These are phyloP conservation scores for Tetrahymena malaccensis DNA, from an alignment of 73 alveolate species.

Conservation along the genomic window DNA sequence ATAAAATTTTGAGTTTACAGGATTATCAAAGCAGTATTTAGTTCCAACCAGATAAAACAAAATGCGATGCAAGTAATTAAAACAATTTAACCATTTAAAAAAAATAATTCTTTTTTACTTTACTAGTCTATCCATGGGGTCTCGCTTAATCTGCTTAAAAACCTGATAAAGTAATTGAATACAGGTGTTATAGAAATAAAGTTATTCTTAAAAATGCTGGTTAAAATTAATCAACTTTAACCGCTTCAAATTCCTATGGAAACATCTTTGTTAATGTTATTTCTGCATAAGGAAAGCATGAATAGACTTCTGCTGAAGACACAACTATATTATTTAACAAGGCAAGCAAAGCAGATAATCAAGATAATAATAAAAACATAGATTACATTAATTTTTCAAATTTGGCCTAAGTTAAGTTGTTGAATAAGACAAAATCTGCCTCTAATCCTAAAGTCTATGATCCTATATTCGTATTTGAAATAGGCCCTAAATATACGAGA, in stretches of 20 bases:
- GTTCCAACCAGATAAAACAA: neutral
- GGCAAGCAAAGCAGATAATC: neutral
- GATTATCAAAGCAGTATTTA: neutral
- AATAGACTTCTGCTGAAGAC: neutral
- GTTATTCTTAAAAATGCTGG: neutral
- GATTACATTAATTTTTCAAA: constrained; percentile 14
- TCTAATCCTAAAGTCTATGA: constrained; percentile 32
- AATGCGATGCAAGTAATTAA: neutral
- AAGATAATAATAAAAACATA: neutral
- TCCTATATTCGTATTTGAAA: constrained; percentile 21
- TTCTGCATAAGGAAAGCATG: neutral
- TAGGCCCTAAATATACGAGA: constrained; percentile 27
- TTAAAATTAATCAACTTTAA: neutral
- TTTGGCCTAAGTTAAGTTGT: constrained; percentile 1
- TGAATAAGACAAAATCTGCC: constrained; percentile 19
- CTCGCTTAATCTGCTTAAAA: neutral
- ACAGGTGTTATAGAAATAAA: neutral
- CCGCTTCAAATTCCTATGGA: constrained; percentile 3
- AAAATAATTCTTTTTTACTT: neutral
- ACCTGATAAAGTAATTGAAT: neutral
- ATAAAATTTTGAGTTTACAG: neutral
- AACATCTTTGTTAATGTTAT: constrained; percentile 21
- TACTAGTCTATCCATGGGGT: neutral
- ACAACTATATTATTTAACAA: neutral
- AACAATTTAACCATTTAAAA: too few relatives aligned